Evolutionary conservation across 208 protist genomes (phyloP), one percentile per base, ranked within the genome.

Genomic region (Leishmania martiniquensis): DNA sequence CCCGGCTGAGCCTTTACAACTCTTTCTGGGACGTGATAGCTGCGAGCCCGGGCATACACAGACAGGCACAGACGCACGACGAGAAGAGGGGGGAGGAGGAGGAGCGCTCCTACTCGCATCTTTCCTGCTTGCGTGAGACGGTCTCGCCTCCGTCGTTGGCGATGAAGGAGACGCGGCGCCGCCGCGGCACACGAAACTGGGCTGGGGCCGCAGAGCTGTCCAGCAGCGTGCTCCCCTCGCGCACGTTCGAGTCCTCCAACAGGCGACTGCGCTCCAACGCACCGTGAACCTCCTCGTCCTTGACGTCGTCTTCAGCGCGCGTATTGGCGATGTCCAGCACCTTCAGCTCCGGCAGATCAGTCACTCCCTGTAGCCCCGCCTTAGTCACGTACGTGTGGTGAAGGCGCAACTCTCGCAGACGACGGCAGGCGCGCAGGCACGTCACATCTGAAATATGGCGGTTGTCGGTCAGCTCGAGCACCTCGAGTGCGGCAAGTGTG

Each of bases 391-490:
- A 75, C 20, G 91, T 91, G 78, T 90, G 81, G 65, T 74, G 52
- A 17, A 92, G 73, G 1, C 72, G 76, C 68, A 95, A 42, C 77
- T 81, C 81, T 9, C 80, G 75, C 76, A 95, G 81, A n/a, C 71
- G 68, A 3, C 67, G 70, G 54, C 85, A 89, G 34, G 62, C 59
- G 17, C 66, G 69, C 54, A 95, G 80, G n/a, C 69, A 83, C 5
- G 52, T 80, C n/a, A 92, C 83, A 71, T 88, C 77, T 54, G 83
- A 86, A 55, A 95, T 85, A 67, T 83, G 78, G 9, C 75, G 34
- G 57, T 83, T 84, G 69, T 90, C 88, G 39, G 82, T 85, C 51
- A 95, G 54, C 75, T 91, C 81, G 39, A 95, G 49, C 77, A 71
- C 78, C 75, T 92, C 85, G 47, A 95, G 71, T 42, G 72, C 73